These are phyloP conservation scores for Termitomyces sp. DNA, from an alignment of 768 basidiomycete species.

Conservation along the genomic window DNA sequence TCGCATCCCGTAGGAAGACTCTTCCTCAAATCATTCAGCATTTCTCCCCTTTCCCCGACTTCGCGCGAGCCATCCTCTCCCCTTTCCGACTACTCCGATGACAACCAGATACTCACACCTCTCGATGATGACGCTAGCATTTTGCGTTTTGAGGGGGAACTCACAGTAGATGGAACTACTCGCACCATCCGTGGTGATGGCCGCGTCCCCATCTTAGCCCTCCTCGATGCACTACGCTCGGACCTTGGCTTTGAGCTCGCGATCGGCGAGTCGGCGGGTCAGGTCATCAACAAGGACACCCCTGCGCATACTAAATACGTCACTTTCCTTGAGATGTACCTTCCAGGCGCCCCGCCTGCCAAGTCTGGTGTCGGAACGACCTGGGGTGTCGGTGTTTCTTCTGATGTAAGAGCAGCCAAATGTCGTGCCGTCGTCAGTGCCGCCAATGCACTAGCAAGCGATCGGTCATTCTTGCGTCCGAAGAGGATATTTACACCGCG, in stretches of 20 bases:
- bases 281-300: conserved; percentile 47
- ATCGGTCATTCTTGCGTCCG: conserved; percentile 40
- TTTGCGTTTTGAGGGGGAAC: conserved; percentile 61
- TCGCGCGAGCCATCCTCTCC: conserved; percentile 34
- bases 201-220: conserved; percentile 72
- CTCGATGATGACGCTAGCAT: conserved; percentile 12
- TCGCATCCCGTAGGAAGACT: conserved; percentile 63
- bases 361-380: conserved; percentile 43
- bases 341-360: conserved; percentile 41
- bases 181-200: conserved; percentile 73
- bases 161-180: conserved; percentile 62
- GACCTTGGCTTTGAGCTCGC: conserved; percentile 64
- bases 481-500: conserved; percentile 23
- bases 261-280: conserved; percentile 71
- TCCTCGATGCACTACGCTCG: conserved; percentile 67
- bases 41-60: conserved; percentile 42
- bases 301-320: conserved; percentile 48
- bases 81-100: conserved; percentile 42
- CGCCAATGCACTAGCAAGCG: conserved; percentile 56
- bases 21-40: conserved; percentile 58
- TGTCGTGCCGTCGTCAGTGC: conserved; percentile 75
- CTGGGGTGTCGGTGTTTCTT: conserved; percentile 80
- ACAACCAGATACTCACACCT: conserved; percentile 32
- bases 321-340: conserved; percentile 73
- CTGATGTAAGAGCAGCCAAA: conserved; percentile 68